These are phyloP conservation scores for Tausonia pullulans DNA, from an alignment of 1,284 basidiomycete genomes.

Conservation along the genomic window DNA sequence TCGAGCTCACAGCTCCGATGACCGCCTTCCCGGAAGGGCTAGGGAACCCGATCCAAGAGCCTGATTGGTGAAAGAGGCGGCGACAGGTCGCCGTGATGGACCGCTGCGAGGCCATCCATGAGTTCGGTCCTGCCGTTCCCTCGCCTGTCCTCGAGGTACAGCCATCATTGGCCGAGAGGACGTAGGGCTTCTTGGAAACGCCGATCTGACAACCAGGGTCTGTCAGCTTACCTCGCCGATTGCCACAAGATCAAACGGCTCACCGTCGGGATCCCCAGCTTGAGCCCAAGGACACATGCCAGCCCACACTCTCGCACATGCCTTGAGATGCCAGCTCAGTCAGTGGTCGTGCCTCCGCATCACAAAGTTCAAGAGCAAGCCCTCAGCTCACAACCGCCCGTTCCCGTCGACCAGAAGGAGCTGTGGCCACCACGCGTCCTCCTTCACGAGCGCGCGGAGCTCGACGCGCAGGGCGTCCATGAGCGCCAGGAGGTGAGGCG, in stretches of 20 bases:
- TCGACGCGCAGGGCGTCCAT: conserved; percentile 17
- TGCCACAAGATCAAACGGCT: not conserved
- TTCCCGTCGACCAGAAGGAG: conserved; percentile 30
- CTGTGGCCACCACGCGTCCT: conserved; percentile 21
- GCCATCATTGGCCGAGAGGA: not conserved
- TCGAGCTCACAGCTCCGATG: conserved; percentile 1
- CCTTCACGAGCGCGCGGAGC: conserved; percentile 12
- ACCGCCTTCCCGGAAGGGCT: not conserved
- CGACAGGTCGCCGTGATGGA: not conserved
- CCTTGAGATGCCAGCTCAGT: not conserved
- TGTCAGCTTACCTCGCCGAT: too few species aligned
- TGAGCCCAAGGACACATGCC: not conserved
- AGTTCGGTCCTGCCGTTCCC: too few species aligned
- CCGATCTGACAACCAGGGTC: not conserved
- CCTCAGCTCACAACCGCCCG: conserved; percentile 20
- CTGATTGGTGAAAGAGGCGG: too few species aligned
- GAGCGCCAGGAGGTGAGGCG: conserved; percentile 21
- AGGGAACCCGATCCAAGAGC: conserved; percentile 13
- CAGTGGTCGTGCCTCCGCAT: too few species aligned
- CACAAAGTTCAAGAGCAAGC: too few species aligned
- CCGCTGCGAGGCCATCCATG: not conserved
- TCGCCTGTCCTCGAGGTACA: too few species aligned
- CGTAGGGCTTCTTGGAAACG: conserved; percentile 2
- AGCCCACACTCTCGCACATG: conserved; percentile 4
- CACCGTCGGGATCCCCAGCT: not conserved